Percentiles rank a stretch among this genome's conserved stretches.
Evolutionary conservation across 192 early-diverging fungal species (phyloP).

Genomic region (Podochytrium sp.): DNA sequence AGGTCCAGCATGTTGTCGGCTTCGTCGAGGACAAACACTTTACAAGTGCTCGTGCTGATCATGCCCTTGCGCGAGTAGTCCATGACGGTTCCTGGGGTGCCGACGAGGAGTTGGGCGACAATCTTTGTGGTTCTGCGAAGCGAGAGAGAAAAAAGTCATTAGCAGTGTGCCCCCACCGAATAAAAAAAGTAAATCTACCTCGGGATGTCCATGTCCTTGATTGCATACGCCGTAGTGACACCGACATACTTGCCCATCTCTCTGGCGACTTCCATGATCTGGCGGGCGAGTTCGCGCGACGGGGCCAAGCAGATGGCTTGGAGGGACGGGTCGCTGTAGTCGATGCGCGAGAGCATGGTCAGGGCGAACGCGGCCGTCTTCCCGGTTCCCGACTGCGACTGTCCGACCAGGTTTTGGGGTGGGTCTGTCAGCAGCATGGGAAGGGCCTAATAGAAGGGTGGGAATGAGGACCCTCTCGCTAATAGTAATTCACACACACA

Average conservation of each 20-base stretch:
- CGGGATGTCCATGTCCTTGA: constrained; percentile 65
- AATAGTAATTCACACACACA: neutral
- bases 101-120: constrained; percentile 83
- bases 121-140: constrained; percentile 59
- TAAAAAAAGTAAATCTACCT: constrained; percentile 39
- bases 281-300: constrained; percentile 90
- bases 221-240: constrained; percentile 74
- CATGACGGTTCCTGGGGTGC: constrained; percentile 90
- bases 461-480: neutral
- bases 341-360: constrained; percentile 88
- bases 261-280: constrained; percentile 89
- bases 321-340: constrained; percentile 64
- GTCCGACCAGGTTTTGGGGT: constrained; percentile 95
- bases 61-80: constrained; percentile 72
- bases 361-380: constrained; percentile 97
- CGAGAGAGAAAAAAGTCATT: neutral
- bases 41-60: constrained; percentile 63
- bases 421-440: constrained; percentile 86
- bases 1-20: constrained; percentile 98
- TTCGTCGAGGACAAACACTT: constrained; percentile 94
- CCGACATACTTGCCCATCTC: constrained; percentile 91
- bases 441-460: constrained; percentile 63
- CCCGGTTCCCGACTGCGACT: constrained; percentile 96
- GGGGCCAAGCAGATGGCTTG: constrained; percentile 92
- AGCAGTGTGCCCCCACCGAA: constrained; percentile 31